Base-by-base conservation (phyloP, 352 stramenopile genomes). In the Phytophthora rubi region DNA sequence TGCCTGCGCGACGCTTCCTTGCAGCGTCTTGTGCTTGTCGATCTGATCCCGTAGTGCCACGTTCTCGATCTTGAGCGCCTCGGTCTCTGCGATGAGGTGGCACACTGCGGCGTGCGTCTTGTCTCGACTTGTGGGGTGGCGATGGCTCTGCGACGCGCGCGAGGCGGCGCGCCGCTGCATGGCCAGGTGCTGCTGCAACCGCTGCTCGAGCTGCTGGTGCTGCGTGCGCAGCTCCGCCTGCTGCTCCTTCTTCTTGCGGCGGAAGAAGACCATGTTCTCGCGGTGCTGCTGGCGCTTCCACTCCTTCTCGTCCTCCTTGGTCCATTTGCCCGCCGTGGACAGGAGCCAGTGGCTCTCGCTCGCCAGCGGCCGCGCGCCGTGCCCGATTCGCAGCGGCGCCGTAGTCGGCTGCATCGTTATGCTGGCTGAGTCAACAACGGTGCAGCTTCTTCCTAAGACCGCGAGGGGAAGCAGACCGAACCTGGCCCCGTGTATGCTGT, bases 181-280 rank as follows among this genome's bases (percentile, higher is more conserved):
- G 42, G 61, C 54, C 26, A 83, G 65, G 53, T 78, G 75, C 57
- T 80, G 73, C 47, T 81, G 70, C 13, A 83, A 58, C 15, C 64
- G 59, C 53, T 70, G 51, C 42, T 83, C 76, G 18, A 83, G 74
- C 59, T 71, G 63, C n/a, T 70, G 63, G 62, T 83, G 76, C 61
- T 73, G 66, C 6, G 47, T 70, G 33, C 73, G 73, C 59, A 83
- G 66, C 67, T 83, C 70, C 10, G 67, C 63, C 55, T 80, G 76
- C 64, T 81, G 73, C 54, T 71, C 76, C 65, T 83, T 83, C 76
- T 83, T 83, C 73, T 83, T 83, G 44, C 67, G 73, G 18, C 76
- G 70, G 73, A 83, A 83, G 59, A 79, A 80, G 23, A 83, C 76
- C 76, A 83, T 83, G 64, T 83, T 83, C 59, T 83, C 76, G 18